Base-by-base conservation (phyloP, 305 asterid genomes). In the Nicotiana rustica region DNA sequence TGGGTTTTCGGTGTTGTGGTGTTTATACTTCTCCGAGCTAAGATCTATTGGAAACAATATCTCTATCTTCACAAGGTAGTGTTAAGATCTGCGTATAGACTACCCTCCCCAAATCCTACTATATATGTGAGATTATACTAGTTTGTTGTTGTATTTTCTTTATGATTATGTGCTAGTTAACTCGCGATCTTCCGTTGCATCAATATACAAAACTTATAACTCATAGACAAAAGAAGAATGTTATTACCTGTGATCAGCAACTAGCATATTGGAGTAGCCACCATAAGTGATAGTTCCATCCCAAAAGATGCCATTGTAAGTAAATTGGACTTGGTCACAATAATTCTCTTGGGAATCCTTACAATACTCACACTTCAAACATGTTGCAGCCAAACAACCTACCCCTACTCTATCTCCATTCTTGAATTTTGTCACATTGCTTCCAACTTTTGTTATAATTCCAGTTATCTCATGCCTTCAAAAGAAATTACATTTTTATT, bases 251-350 rank as follows among this genome's bases (percentile, higher is more conserved):
- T 41, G 92, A 86, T 95, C 97, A 1, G 88, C 92, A 0, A 94
- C 97, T 2, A 94, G 85, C 84, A 88, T 86, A 12, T 91, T 86
- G 2, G 99, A 95, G 84, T 92, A 95, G 67, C 99, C 99, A 0
- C 99, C 98, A 33, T 95, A 92, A 80, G 97, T 95, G 83, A 95
- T 91, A 86, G 86, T 86, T 0, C 98, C 98, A 80, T 95, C 99
- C 99, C 97, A 95, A 79, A 92, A 92, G 18, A 94, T 88, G 83
- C 95, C 97, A 83, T 94, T 95, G 69, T 91, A 94, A 1, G 91
- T 92, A 38, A 91, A 91, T 70, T 90, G 96, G 21, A 93, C 88
- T 10, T 88, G 67, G 29, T 92, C 95, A 25, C 99, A 95, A 86
- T 94, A 95, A 44, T 95, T 95, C 80, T 95, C 98, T 33, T 90